phyloP scores from a whole-genome alignment of 495 filamentous ascomycete genomes.

The Sordaria brevicollis region DNA sequence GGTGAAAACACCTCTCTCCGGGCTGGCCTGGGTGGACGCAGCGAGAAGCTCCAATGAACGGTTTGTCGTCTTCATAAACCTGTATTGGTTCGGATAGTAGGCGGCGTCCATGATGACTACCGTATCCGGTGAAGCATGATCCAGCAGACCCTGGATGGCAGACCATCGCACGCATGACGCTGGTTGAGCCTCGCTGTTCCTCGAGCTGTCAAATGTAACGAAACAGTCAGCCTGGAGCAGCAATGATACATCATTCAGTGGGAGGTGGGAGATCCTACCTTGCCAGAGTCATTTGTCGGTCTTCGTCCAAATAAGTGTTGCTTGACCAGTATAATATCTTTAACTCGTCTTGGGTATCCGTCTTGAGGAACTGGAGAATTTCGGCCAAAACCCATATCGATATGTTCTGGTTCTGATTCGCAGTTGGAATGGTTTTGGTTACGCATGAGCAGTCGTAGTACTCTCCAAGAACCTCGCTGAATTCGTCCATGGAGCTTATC shows the following conservation, averaged over 20 bases:
- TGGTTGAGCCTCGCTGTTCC: conserved; percentile 21
- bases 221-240: conserved; percentile 3
- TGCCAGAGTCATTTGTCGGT: conserved; percentile 37
- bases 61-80: background rate
- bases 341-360: conserved; percentile 19
- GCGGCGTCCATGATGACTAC: conserved; percentile 42
- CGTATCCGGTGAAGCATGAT: conserved; percentile 33
- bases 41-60: conserved; percentile 35
- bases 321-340: conserved; percentile 41
- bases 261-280: conserved; percentile 20
- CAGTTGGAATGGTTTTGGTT: conserved; percentile 29
- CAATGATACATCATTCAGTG: background rate
- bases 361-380: conserved; percentile 22
- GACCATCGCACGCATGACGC: conserved; percentile 35
- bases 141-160: conserved; percentile 35
- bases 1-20: conserved; percentile 35
- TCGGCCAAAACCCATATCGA: conserved; percentile 32
- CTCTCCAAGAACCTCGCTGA: conserved; percentile 29
- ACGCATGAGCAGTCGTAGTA: conserved; percentile 33
- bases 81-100: conserved; percentile 28
- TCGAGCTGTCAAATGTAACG: conserved; percentile 22
- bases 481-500: conserved; percentile 24
- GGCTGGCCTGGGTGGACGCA: conserved; percentile 34
- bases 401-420: background rate
- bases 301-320: conserved; percentile 33